A percentile compares a stretch with the other conserved stretches of the same genome.
Conservation (phyloP, 352 stramenopile species). For the Phytophthora pseudosyringae region DNA sequence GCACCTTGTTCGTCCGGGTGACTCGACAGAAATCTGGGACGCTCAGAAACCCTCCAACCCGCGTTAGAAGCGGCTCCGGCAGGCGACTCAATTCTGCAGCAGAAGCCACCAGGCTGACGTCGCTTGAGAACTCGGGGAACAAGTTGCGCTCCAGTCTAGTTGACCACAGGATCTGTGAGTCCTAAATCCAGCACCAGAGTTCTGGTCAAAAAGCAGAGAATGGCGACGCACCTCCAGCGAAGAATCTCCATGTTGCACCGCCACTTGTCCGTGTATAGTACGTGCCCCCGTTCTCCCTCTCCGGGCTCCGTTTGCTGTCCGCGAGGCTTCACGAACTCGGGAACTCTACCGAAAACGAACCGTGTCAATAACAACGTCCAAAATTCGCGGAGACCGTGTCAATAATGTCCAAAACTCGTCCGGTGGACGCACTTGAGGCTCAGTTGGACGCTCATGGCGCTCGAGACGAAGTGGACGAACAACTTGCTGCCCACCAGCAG, state of each 20-base stretch:
- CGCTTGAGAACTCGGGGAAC: slow-evolving; percentile 38
- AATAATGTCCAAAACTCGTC: background rate
- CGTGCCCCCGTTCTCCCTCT: background rate
- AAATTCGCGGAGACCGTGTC: background rate
- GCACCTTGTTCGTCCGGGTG: slow-evolving; percentile 48
- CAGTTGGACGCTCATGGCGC: slow-evolving; percentile 32
- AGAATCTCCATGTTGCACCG: slow-evolving; percentile 50
- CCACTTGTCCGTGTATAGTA: slow-evolving; percentile 33
- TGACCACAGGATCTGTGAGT: background rate
- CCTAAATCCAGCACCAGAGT: no score
- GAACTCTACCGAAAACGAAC: slow-evolving; percentile 34
- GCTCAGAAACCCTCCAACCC: slow-evolving; percentile 37
- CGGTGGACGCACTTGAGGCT: slow-evolving; percentile 36
- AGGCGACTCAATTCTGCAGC: slow-evolving; percentile 53
- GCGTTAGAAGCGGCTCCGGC: slow-evolving; percentile 36
- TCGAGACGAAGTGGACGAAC: slow-evolving; percentile 60
- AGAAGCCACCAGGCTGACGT: slow-evolving; percentile 14
- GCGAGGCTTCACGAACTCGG: slow-evolving; percentile 47
- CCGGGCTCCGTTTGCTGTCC: background rate
- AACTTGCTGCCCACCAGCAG: slow-evolving; percentile 42
- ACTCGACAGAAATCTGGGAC: slow-evolving; percentile 42
- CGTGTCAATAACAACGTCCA: slow-evolving; percentile 5
- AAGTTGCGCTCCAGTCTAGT: slow-evolving; percentile 52
- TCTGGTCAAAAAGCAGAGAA: background rate
- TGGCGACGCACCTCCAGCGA: slow-evolving; percentile 40